These are phyloP conservation scores for Primulina huaijiensis DNA, from an alignment of 257 asterid species.

Conservation along the genomic window DNA sequence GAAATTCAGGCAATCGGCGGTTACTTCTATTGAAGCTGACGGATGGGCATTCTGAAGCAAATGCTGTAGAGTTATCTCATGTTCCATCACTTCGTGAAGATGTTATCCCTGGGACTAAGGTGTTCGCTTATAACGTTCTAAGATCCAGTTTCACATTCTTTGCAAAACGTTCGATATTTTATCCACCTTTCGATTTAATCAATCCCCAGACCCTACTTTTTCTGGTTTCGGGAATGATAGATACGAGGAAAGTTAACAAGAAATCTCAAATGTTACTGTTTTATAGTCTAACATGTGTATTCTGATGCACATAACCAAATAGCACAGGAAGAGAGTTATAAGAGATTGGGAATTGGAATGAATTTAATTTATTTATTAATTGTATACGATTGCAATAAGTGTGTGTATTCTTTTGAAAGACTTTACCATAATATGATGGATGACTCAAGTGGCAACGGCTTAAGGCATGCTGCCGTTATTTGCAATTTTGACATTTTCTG, in stretches of 20 bases:
- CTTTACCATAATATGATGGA: not conserved
- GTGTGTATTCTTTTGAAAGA: slow-evolving; percentile 1
- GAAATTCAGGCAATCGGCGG: slow-evolving; percentile 48
- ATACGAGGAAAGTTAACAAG: not conserved
- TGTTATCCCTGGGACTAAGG: slow-evolving; percentile 87
- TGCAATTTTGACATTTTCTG: not conserved
- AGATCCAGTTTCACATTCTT: slow-evolving; percentile 1
- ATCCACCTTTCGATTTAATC: slow-evolving; percentile 5
- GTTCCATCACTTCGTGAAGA: slow-evolving; percentile 65
- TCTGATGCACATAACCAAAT: not conserved
- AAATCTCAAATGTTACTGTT: slow-evolving; percentile 3
- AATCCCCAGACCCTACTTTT: slow-evolving; percentile 11
- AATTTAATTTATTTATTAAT: not conserved
- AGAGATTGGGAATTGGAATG: not conserved
- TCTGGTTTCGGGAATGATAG: slow-evolving; percentile 11
- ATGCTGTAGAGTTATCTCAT: slow-evolving; percentile 64
- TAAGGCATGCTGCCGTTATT: not conserved
- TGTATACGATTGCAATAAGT: not conserved
- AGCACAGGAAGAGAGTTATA: not conserved
- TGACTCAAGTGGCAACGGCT: too few species aligned
- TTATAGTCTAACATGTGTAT: not conserved
- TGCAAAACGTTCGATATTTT: not conserved
- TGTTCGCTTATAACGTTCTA: slow-evolving; percentile 22
- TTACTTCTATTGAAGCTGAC: slow-evolving; percentile 68
- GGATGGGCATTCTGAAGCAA: slow-evolving; percentile 72